phyloP scores from a whole-genome alignment of 345 rosid species.

The Populus nigra region DNA sequence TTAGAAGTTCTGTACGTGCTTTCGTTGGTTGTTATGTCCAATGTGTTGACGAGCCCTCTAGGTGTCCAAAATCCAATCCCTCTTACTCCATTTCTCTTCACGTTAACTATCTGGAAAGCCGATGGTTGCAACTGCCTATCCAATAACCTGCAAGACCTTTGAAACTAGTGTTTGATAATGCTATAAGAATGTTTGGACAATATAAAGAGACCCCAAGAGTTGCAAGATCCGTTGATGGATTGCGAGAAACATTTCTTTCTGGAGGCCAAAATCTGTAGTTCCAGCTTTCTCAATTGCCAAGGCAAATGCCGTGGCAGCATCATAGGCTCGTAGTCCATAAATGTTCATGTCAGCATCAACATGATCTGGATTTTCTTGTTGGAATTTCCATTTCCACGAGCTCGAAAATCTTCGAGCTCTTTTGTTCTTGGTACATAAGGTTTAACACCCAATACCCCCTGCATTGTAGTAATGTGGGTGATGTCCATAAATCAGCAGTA shows the following conservation, averaged over 20 bases:
- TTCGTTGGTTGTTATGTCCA: too few species aligned
- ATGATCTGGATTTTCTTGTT: constrained; percentile 12
- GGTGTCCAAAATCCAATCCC: constrained; percentile 41
- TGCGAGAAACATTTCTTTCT: neutral
- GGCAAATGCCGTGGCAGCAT: constrained; percentile 34
- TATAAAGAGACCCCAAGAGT: constrained; percentile 15
- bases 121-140: constrained; percentile 32
- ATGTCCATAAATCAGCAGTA: constrained; percentile 2
- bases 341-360: constrained; percentile 7
- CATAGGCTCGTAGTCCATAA: constrained; percentile 36
- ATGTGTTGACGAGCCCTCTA: neutral
- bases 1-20: neutral
- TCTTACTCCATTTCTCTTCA: constrained; percentile 17
- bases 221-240: constrained; percentile 7
- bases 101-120: constrained; percentile 37
- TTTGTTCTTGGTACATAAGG: constrained; percentile 19
- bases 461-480: constrained; percentile 29
- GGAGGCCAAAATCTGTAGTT: neutral
- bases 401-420: constrained; percentile 13
- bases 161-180: constrained; percentile 21
- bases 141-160: constrained; percentile 38
- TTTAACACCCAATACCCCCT: constrained; percentile 41
- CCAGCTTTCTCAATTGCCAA: constrained; percentile 25
- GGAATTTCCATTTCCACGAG: constrained; percentile 28
- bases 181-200: constrained; percentile 22